Evolutionary conservation across 2,329 filamentous ascomycete genomes (phyloP).

Genomic region (Ophiognomonia clavigignenti-juglandacearum): DNA sequence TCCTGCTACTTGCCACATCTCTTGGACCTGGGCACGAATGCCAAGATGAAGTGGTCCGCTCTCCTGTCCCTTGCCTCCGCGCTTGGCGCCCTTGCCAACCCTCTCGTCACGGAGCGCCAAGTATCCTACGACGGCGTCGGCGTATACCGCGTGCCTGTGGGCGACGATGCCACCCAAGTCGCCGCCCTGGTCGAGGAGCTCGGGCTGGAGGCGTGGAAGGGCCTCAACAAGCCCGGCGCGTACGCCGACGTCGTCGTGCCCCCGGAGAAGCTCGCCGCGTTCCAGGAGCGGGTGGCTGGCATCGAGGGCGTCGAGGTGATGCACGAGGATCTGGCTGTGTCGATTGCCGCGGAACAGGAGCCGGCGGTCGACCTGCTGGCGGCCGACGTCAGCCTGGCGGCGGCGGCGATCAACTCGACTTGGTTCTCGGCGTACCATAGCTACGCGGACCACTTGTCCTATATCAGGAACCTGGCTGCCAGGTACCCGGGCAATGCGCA

Average conservation of each 20-base stretch:
- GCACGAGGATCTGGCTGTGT: conserved; percentile 35
- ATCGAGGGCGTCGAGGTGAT: conserved; percentile 27
- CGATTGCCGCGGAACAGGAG: conserved; percentile 29
- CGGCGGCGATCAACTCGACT: conserved; percentile 20
- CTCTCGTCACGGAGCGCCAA: neutral
- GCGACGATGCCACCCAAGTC: conserved; percentile 27
- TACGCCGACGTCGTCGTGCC: conserved; percentile 37
- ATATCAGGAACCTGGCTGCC: conserved; percentile 37
- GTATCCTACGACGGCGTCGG: conserved; percentile 40
- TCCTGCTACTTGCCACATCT: neutral
- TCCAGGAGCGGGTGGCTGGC: conserved; percentile 26
- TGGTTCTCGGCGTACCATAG: conserved; percentile 52
- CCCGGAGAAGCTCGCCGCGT: conserved; percentile 28
- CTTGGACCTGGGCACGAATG: neutral
- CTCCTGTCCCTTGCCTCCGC: neutral
- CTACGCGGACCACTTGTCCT: conserved; percentile 46
- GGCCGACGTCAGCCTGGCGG: neutral
- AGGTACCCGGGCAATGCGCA: conserved; percentile 39
- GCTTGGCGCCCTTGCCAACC: neutral
- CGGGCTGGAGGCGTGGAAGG: conserved; percentile 33
- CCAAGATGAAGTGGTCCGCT: neutral
- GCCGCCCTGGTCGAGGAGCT: conserved; percentile 30
- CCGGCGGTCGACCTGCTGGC: neutral
- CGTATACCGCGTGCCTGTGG: conserved; percentile 35
- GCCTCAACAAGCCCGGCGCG: conserved; percentile 21